Conservation (phyloP, 2,329 filamentous ascomycete species). For the Sordariomycetes sp. region DNA sequence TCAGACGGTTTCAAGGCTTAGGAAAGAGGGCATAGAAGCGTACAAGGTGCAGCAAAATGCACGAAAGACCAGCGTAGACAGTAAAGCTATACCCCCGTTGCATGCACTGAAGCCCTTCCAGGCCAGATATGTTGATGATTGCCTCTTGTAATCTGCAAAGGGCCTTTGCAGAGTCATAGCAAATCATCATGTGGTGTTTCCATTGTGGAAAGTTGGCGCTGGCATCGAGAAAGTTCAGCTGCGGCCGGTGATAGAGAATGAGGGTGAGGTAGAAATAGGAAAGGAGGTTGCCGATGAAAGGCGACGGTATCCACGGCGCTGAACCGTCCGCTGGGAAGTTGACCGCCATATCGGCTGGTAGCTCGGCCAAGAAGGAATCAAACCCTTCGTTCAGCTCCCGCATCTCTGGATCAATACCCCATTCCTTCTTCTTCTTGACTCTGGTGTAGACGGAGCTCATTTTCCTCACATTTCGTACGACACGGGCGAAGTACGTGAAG, state of each 20-base stretch:
- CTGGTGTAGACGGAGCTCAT: constrained; percentile 69
- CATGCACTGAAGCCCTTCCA: constrained; percentile 82
- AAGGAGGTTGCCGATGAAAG: constrained; percentile 84
- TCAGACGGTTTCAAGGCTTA: not conserved
- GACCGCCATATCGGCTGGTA: constrained; percentile 72
- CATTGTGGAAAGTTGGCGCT: constrained; percentile 63
- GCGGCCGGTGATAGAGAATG: constrained; percentile 81
- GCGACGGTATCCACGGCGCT: constrained; percentile 74
- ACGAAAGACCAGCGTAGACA: constrained; percentile 85
- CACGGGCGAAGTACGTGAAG: constrained; percentile 70
- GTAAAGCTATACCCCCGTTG: constrained; percentile 89
- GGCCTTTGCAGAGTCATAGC: constrained; percentile 74
- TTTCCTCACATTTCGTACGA: constrained; percentile 67
- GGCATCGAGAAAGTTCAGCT: constrained; percentile 70
- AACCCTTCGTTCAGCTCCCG: constrained; percentile 71
- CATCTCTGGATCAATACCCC: constrained; percentile 79
- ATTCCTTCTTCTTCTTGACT: constrained; percentile 70
- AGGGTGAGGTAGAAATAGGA: constrained; percentile 79
- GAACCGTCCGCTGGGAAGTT: constrained; percentile 70
- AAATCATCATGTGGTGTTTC: constrained; percentile 82
- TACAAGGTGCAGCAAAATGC: constrained; percentile 88
- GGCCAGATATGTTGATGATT: constrained; percentile 64
- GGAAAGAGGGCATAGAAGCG: constrained; percentile 23
- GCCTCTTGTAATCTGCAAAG: constrained; percentile 83
- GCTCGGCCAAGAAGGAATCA: constrained; percentile 62